Percentiles rank a stretch among this genome's conserved stretches.
Conservation (phyloP, 805 yeast genomes). For the Priceomyces haplophilus region DNA sequence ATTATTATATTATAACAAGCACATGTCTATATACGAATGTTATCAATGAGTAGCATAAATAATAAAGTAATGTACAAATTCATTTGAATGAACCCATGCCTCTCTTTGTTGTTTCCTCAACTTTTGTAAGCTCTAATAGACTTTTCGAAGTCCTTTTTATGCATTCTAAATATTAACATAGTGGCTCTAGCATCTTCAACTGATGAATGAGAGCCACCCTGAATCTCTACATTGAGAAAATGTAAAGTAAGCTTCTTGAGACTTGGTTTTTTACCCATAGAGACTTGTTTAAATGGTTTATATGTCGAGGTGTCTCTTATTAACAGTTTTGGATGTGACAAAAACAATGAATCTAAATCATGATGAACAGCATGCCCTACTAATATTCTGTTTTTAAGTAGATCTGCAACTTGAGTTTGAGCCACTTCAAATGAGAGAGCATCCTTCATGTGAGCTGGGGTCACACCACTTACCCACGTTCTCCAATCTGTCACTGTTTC, state of each 20-base stretch:
- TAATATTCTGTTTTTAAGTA: conserved; percentile 54
- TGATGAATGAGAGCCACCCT: conserved; percentile 75
- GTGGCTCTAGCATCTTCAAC: conserved; percentile 90
- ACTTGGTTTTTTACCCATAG: conserved; percentile 70
- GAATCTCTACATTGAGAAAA: conserved; percentile 60
- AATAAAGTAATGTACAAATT: conserved; percentile 1
- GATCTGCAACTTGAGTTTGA: conserved; percentile 50
- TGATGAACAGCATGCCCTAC: conserved; percentile 87
- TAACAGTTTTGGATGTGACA: conserved; percentile 62
- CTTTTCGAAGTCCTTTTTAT: conserved; percentile 60
- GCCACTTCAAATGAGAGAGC: conserved; percentile 71
- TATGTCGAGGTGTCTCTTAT: conserved; percentile 75
- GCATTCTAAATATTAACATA: conserved; percentile 70
- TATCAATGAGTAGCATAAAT: neutral
- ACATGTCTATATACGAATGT: neutral
- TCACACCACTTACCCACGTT: conserved; percentile 87
- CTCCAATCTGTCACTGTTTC: conserved; percentile 86
- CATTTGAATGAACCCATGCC: neutral
- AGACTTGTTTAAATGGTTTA: conserved; percentile 52
- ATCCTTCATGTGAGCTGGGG: conserved; percentile 61
- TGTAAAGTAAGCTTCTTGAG: conserved; percentile 62
- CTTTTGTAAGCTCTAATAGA: conserved; percentile 3
- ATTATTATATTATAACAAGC: neutral
- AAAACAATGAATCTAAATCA: conserved; percentile 64
- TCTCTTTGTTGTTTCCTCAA: neutral